A percentile compares a stretch with the other conserved stretches of the same genome.
Evolutionary conservation across 2,329 filamentous ascomycete species (phyloP).

Genomic region (Claviceps maximensis): DNA sequence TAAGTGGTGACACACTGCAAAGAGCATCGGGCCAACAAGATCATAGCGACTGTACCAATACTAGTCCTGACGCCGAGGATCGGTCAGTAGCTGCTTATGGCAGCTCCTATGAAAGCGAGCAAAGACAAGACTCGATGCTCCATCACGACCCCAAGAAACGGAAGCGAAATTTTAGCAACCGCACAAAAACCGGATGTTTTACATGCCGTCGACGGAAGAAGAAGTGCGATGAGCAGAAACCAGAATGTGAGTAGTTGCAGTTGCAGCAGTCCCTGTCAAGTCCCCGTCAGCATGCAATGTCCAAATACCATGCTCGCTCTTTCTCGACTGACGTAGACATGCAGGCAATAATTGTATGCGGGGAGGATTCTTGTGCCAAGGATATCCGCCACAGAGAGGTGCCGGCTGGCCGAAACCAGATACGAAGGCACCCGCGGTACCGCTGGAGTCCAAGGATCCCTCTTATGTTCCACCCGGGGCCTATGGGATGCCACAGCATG

Average conservation of each 20-base stretch:
- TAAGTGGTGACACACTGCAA: constrained; percentile 30
- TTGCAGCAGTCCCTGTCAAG: no score
- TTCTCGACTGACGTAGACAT: background rate
- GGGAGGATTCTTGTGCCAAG: constrained; percentile 81
- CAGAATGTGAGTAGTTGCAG: constrained; percentile 56
- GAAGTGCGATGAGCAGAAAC: constrained; percentile 93
- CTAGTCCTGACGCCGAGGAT: constrained; percentile 43
- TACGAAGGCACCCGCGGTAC: constrained; percentile 53
- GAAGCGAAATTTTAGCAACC: constrained; percentile 79
- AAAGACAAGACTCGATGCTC: constrained; percentile 33
- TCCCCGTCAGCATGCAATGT: background rate
- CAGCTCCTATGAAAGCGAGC: constrained; percentile 32
- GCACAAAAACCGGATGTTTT: constrained; percentile 90
- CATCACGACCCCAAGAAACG: constrained; percentile 54
- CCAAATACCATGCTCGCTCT: background rate
- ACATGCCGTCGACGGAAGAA: constrained; percentile 90
- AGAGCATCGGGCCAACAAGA: constrained; percentile 33
- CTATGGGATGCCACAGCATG: constrained; percentile 45
- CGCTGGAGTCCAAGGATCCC: constrained; percentile 72
- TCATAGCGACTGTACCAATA: constrained; percentile 35
- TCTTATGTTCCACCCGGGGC: constrained; percentile 47
- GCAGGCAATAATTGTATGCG: constrained; percentile 78
- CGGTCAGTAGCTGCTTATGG: constrained; percentile 26
- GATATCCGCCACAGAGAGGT: constrained; percentile 71
- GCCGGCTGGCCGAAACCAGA: constrained; percentile 64